phyloP scores from a whole-genome alignment of 2,329 filamentous ascomycete genomes.

The Dothideomycetes sp. region DNA sequence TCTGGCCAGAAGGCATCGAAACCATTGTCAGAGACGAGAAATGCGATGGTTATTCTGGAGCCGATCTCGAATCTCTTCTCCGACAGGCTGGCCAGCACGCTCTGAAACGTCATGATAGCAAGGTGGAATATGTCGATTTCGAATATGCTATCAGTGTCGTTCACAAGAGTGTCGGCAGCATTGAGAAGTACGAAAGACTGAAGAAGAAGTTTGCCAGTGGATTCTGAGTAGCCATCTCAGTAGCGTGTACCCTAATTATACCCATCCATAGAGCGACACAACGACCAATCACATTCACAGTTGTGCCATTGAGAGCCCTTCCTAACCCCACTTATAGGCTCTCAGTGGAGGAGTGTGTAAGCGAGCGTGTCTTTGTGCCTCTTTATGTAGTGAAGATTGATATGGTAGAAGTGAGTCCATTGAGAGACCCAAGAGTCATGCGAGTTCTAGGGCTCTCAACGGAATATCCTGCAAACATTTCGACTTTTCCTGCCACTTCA shows the following conservation, averaged over 20 bases:
- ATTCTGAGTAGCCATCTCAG: slow-evolving; percentile 1
- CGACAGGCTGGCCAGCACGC: slow-evolving; percentile 51
- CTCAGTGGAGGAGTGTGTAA: neutral
- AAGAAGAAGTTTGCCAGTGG: slow-evolving; percentile 21
- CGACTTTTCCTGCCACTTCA: no score
- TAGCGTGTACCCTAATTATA: no score
- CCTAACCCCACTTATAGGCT: no score
- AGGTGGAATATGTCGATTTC: slow-evolving; percentile 42
- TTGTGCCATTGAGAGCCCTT: no score
- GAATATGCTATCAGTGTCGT: slow-evolving; percentile 33
- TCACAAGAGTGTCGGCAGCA: slow-evolving; percentile 46
- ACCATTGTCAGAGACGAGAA: slow-evolving; percentile 55
- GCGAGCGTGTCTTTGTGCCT: neutral
- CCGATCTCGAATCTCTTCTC: slow-evolving; percentile 52
- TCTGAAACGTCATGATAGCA: slow-evolving; percentile 37
- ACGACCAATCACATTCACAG: no score
- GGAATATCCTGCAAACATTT: no score
- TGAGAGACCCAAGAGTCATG: no score
- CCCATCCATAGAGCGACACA: no score
- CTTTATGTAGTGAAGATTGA: no score
- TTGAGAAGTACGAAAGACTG: slow-evolving; percentile 48
- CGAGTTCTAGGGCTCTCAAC: no score
- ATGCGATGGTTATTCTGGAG: slow-evolving; percentile 70
- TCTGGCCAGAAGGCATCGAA: slow-evolving; percentile 14
- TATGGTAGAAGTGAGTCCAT: no score